These are phyloP conservation scores for Lindgomyces ingoldianus DNA, from an alignment of 495 filamentous ascomycete species.

Conservation along the genomic window DNA sequence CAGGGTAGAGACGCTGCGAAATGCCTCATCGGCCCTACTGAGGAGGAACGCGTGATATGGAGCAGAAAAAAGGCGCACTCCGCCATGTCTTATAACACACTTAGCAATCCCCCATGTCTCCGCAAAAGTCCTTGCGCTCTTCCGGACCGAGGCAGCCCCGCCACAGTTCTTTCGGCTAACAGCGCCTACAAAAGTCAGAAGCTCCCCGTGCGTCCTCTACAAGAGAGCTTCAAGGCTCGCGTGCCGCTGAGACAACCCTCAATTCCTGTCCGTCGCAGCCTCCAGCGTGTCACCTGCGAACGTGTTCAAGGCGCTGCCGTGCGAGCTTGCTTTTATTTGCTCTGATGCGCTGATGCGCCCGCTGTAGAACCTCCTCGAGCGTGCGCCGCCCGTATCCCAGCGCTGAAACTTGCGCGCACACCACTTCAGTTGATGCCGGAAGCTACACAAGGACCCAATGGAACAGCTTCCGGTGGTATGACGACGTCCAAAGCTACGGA, in stretches of 20 bases:
- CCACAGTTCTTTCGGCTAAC: constrained; percentile 10
- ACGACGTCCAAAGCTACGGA: constrained; percentile 28
- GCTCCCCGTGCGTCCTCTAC: neutral
- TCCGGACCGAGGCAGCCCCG: no score
- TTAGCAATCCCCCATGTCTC: no score
- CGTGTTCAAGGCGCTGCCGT: constrained; percentile 24
- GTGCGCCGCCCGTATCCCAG: constrained; percentile 21
- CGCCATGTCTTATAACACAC: no score
- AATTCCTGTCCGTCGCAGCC: constrained; percentile 17
- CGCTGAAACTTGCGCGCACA: constrained; percentile 25
- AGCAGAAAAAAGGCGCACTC: neutral
- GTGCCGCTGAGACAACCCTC: constrained; percentile 25
- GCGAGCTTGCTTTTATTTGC: constrained; percentile 12
- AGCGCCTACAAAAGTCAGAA: neutral
- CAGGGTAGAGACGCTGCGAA: no score
- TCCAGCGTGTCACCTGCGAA: constrained; percentile 27
- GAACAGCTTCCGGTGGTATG: constrained; percentile 27
- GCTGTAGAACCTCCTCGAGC: constrained; percentile 19
- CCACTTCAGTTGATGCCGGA: constrained; percentile 34
- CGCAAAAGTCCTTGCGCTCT: no score
- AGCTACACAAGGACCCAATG: constrained; percentile 36
- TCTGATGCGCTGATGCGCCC: constrained; percentile 4
- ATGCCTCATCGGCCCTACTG: neutral
- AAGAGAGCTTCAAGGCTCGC: constrained; percentile 12
- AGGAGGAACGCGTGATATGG: neutral